phyloP scores from a whole-genome alignment of 768 basidiomycete genomes.

The Fomitopsis pulvina region DNA sequence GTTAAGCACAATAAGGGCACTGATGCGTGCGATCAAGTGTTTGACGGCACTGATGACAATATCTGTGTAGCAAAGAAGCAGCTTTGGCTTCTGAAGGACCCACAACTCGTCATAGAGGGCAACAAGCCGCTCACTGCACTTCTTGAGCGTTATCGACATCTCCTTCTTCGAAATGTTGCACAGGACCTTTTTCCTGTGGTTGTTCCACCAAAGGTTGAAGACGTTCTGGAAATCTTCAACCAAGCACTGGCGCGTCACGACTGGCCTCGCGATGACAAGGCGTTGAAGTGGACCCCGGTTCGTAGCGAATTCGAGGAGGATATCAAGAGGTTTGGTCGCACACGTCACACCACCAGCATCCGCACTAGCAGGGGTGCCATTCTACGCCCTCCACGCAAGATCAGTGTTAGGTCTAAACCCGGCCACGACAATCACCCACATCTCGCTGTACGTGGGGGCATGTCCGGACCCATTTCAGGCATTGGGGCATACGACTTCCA shows the following conservation, averaged over 20 bases:
- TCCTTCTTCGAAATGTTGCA: background rate
- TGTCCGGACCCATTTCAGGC: too few relatives aligned
- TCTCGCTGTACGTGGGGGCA: too few relatives aligned
- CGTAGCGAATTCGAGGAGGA: too few relatives aligned
- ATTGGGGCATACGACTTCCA: too few relatives aligned
- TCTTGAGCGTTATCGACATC: background rate
- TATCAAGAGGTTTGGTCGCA: too few relatives aligned
- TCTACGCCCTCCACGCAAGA: too few relatives aligned
- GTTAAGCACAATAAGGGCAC: background rate
- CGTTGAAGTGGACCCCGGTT: too few relatives aligned
- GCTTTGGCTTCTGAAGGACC: background rate
- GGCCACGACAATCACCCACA: too few relatives aligned
- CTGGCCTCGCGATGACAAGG: slow-evolving; percentile 3
- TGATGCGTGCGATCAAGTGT: background rate
- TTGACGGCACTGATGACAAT: background rate
- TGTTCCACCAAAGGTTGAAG: background rate
- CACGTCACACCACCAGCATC: too few relatives aligned
- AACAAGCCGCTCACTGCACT: background rate
- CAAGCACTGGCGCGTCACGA: background rate
- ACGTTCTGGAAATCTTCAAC: slow-evolving; percentile 1
- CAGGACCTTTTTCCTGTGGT: too few relatives aligned
- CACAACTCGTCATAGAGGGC: background rate
- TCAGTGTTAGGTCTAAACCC: too few relatives aligned
- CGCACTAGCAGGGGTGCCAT: too few relatives aligned
- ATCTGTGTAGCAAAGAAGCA: background rate